Base-by-base conservation (phyloP, 75 land plant species). In the Larix kaempferi region DNA sequence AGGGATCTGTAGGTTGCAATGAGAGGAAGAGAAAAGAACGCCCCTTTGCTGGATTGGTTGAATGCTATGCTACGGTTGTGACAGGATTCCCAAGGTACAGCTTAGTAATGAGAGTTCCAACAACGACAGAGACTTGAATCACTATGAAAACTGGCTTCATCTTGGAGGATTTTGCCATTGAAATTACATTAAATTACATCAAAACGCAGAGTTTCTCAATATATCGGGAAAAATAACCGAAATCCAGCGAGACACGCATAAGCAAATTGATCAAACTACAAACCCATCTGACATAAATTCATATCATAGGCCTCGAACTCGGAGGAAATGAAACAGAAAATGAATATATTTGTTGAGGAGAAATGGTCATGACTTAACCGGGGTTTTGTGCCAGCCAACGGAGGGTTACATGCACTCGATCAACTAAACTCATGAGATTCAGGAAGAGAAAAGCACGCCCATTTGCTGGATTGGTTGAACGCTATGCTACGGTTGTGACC, bases 81-180 rank as follows among this genome's bases (percentile, higher is more conserved):
- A 82, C 69, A n/a, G 88, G 84, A 41, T 56, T 71, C 13, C 88
- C 88, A 57, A 86, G 27, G 35, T 84, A 88, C 59, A 81, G 72
- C 22, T 81, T 85, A 37, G 82, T 26, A 14, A 82, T 14, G 60
- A 86, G 56, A n/a, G 80, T 76, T 2, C 80, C 74, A 75, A 67
- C 73, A 57, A 79, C 57, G 15, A 78, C 76, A n/a, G 54, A 56
- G 72, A 88, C 7, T 35, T 74, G 80, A 22, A 78, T 56, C 61
- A 76, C 80, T 19, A 86, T 59, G 29, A 62, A 66, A 13, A 88
- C 61, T 13, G 87, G 88, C 88, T 88, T 88, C 89, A 86, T 88
- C 65, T 76, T 76, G 5, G 73, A 19, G 16, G 35, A 19, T 21
- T 57, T 14, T 27, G 11, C 65, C 17, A 75, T 57, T 64, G 11